phyloP scores from a whole-genome alignment of 176 grass and related monocot species.

The Dactylis glomerata region DNA sequence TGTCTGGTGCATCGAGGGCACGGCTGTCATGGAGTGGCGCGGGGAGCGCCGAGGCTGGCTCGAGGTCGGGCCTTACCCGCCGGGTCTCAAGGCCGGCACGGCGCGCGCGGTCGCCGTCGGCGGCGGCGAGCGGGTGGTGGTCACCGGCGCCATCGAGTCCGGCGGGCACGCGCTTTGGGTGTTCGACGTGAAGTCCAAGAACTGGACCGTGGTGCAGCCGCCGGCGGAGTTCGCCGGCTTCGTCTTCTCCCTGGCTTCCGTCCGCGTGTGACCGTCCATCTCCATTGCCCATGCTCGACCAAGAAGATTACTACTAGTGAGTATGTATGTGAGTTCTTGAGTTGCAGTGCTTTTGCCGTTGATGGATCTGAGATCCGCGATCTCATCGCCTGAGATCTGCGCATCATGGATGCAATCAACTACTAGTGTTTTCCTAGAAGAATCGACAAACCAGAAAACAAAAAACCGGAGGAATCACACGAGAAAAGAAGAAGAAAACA shows the following conservation, averaged over 20 bases:
- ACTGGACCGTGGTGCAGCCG: constrained; percentile 40
- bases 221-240: constrained; percentile 51
- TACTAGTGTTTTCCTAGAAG: background rate
- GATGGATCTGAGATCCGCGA: constrained; percentile 8
- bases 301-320: background rate
- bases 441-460: background rate
- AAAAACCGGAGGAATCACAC: background rate
- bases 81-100: constrained; percentile 52
- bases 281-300: background rate
- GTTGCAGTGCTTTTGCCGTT: constrained; percentile 18
- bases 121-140: constrained; percentile 47
- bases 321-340: constrained; percentile 1
- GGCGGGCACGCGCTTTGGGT: constrained; percentile 50
- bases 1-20: constrained; percentile 58
- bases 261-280: constrained; percentile 24
- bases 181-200: constrained; percentile 46
- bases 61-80: constrained; percentile 49
- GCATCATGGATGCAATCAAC: background rate
- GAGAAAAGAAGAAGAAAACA: background rate
- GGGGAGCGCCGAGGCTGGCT: constrained; percentile 34
- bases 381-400: constrained; percentile 2
- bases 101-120: constrained; percentile 39
- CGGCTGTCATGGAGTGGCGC: constrained; percentile 44
- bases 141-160: constrained; percentile 37
- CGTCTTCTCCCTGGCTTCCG: constrained; percentile 48